These are phyloP conservation scores for Parasarocladium wereldwijsianum DNA, from an alignment of 2,329 filamentous ascomycete species.

Conservation along the genomic window DNA sequence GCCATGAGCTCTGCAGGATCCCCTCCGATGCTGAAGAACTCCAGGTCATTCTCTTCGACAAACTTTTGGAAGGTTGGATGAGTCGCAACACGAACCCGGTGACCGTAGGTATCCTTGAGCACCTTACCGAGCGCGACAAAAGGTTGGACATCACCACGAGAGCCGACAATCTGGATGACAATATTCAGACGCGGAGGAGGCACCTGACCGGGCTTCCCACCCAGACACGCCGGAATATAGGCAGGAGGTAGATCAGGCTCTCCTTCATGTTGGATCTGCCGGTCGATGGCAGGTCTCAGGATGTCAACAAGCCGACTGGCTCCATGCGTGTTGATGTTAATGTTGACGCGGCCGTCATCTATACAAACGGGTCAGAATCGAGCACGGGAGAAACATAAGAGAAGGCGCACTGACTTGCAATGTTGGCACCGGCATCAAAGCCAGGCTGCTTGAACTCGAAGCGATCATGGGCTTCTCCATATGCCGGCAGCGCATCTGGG, in stretches of 20 bases:
- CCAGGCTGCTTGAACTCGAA: constrained; percentile 47
- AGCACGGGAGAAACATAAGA: neutral
- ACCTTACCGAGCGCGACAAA: constrained; percentile 56
- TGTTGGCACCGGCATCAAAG: constrained; percentile 44
- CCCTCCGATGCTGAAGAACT: constrained; percentile 66
- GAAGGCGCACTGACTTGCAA: constrained; percentile 30
- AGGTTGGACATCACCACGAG: constrained; percentile 61
- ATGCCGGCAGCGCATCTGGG: constrained; percentile 37
- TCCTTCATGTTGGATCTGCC: constrained; percentile 36
- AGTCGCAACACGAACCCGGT: constrained; percentile 60
- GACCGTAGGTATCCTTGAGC: constrained; percentile 48
- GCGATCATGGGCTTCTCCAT: constrained; percentile 40
- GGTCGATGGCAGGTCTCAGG: constrained; percentile 47
- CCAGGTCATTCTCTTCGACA: constrained; percentile 54
- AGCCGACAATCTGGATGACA: constrained; percentile 63
- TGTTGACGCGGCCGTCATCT: constrained; percentile 67
- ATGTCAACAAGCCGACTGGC: constrained; percentile 50
- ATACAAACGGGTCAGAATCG: constrained; percentile 4
- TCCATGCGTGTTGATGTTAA: constrained; percentile 65
- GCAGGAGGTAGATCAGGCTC: constrained; percentile 41
- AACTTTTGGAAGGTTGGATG: constrained; percentile 55
- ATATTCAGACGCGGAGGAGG: constrained; percentile 49
- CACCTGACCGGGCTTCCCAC: constrained; percentile 43
- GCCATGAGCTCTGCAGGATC: constrained; percentile 67
- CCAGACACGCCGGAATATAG: constrained; percentile 61